Evolutionary conservation across 2,329 filamentous ascomycete genomes (phyloP), one percentile per base, ranked within the genome.

Genomic region (Hypoxylon sp.): DNA sequence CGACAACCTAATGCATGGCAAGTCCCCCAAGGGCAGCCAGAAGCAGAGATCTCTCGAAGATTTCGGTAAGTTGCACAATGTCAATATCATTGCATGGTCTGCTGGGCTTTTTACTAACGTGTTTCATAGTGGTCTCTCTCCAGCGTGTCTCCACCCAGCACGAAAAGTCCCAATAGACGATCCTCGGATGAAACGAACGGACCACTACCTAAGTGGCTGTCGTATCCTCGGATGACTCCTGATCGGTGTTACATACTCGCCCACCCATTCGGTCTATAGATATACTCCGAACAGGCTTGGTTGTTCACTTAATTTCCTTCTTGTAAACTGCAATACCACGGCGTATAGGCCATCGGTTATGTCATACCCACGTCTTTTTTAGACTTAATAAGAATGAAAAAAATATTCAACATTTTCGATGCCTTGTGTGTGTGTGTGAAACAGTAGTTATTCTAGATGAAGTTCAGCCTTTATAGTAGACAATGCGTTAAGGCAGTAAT

Each of bases 1-100:
- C 79, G 91, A 97, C 81, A 94, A 95, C 82, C 84, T 97, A 68
- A 95, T 97, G 91, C 92, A 97, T 81, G 92, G 92, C 76, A 94
- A 94, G 84, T 91, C 89, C 67, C 87, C 88, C 70, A 93, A 93
- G 85, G 89, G 89, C 79, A 90, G 88, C 80, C 85, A 89, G 80
- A 94, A 92, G 85, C 91, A 94, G 82, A 86, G 92, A 72, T 92
- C 89, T 47, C 85, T 94, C 68, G 93, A 97, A 84, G 92, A 97
- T 82, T 96, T 97, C 75, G 89, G 90, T 93, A 88, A 86, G 89
- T 85, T 70, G 65, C 62, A 7, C 6, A n/a, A n/a, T n/a, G n/a
- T n/a, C n/a, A n/a, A n/a, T n/a, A 66, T 61, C 34, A 24, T 59
- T 48, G 6, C 19, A 8, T 26, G 55, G 19, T 65, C 6, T 41